Conservation (phyloP, 2,329 filamentous ascomycete species). For the Fusarium sulawesiense region DNA sequence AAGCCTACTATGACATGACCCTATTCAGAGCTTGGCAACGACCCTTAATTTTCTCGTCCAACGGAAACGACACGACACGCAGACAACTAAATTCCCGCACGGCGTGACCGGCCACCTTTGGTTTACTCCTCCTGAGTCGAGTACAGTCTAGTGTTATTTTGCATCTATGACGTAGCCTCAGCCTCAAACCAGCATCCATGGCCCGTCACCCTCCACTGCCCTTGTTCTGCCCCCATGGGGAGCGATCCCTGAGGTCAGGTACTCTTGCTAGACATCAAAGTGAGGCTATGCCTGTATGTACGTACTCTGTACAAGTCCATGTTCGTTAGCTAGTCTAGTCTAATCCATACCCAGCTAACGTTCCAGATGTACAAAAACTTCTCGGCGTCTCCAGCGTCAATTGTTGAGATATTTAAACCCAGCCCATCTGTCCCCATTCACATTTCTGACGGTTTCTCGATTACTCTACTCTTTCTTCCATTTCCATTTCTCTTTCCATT, state of each 20-base stretch:
- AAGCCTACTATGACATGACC: constrained; percentile 19
- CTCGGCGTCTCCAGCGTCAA: constrained; percentile 2
- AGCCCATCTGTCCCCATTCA: background rate
- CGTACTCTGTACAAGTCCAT: background rate
- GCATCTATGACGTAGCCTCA: constrained; percentile 1
- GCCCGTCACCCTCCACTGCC: constrained; percentile 6
- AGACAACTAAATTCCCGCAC: constrained; percentile 2
- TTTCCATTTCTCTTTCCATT: background rate
- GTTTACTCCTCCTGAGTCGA: background rate
- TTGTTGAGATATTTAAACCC: background rate
- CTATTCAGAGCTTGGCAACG: constrained; percentile 9
- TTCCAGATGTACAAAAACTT: background rate
- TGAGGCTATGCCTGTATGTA: constrained; percentile 2
- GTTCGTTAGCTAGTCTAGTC: background rate
- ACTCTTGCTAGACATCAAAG: background rate
- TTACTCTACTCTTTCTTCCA: background rate
- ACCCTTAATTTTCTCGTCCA: background rate
- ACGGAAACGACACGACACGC: background rate
- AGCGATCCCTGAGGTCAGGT: constrained; percentile 4
- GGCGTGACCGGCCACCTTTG: background rate
- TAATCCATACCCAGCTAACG: background rate
- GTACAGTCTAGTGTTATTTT: background rate
- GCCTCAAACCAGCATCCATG: background rate
- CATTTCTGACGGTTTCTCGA: constrained; percentile 1
- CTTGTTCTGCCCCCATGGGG: constrained; percentile 33